Evolutionary conservation across 2,329 filamentous ascomycete genomes (phyloP), one percentile per base, ranked within the genome.

Genomic region (Penicillium sp.): DNA sequence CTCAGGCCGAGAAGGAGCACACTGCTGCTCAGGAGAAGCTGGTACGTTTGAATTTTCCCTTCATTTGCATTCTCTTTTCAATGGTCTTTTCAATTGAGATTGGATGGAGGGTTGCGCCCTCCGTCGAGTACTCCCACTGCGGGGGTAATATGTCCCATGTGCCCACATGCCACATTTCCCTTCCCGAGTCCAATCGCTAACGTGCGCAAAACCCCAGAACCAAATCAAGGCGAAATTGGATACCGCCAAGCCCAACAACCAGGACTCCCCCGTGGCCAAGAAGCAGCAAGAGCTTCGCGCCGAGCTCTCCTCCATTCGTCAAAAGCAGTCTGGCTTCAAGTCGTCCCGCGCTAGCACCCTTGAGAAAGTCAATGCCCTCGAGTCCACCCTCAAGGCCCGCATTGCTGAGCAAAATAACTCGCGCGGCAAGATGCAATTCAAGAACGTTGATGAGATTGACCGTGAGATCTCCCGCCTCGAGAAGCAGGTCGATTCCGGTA

Each of bases 331-430:
- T 69, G 89, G 87, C 62, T 91, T 92, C 82, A 99, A 99, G 85
- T 86, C 88, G 61, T 88, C 90, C 57, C 90, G 93, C 58, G 86
- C 84, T 70, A 84, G 85, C 74, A 89, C 93, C 77, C 85, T 92
- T 72, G 93, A 97, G 72, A 92, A 96, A 81, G 91, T 97, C 82
- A 96, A 95, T 85, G 88, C 89, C 69, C 87, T 97, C 62, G 93
- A 98, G 71, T 89, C 93, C 75, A 90, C 93, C 76, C 83, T 99
- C 73, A 94, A 94, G 81, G 87, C 88, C 72, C 89, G 91, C 68
- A 89, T 96, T 68, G 82, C 85, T 68, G 93, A 97, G 81, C 91
- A 96, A 77, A 98, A 97, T 85, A 85, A 84, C 58, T 90, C 91
- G 66, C 90, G 91, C 72, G 85, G 87, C 79, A 91, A 92, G 76